These are phyloP conservation scores for Xylaria sp. DNA, from an alignment of 2,329 filamentous ascomycete genomes.

Conservation along the genomic window DNA sequence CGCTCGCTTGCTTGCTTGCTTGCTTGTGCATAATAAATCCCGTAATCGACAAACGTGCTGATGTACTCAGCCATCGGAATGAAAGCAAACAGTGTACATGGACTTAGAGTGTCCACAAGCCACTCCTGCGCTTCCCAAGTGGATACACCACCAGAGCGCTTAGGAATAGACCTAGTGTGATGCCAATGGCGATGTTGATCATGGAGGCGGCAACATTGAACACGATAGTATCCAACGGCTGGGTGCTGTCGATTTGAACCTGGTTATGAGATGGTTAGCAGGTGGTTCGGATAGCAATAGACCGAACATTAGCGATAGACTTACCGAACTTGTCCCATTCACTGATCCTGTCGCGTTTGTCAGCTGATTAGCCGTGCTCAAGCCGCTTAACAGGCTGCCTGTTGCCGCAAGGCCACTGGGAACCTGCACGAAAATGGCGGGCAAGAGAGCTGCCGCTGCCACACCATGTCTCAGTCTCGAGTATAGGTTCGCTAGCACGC, in stretches of 20 bases:
- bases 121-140: slow-evolving; percentile 52
- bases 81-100: slow-evolving; percentile 1
- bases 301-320: slow-evolving; percentile 1
- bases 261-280: slow-evolving; percentile 19
- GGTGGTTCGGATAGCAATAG: neutral
- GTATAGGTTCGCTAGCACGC: slow-evolving; percentile 77
- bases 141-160: slow-evolving; percentile 53
- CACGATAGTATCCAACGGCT: slow-evolving; percentile 43
- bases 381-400: slow-evolving; percentile 49
- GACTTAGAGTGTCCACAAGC: slow-evolving; percentile 50
- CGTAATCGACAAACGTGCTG: slow-evolving; percentile 1
- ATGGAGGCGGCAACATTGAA: slow-evolving; percentile 53
- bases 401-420: slow-evolving; percentile 52
- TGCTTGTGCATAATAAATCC: slow-evolving; percentile 10
- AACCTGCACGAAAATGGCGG: slow-evolving; percentile 53
- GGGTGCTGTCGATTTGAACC: slow-evolving; percentile 31
- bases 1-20: slow-evolving; percentile 10
- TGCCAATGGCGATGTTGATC: slow-evolving; percentile 57
- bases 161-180: slow-evolving; percentile 54
- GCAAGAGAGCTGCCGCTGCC: slow-evolving; percentile 50
- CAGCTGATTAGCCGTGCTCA: slow-evolving; percentile 48
- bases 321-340: slow-evolving; percentile 40
- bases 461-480: slow-evolving; percentile 60
- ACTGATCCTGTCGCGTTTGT: slow-evolving; percentile 41
- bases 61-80: neutral